Evolutionary conservation across 2,329 filamentous ascomycete genomes (phyloP).

Genomic region (Aspergillus sergii): DNA sequence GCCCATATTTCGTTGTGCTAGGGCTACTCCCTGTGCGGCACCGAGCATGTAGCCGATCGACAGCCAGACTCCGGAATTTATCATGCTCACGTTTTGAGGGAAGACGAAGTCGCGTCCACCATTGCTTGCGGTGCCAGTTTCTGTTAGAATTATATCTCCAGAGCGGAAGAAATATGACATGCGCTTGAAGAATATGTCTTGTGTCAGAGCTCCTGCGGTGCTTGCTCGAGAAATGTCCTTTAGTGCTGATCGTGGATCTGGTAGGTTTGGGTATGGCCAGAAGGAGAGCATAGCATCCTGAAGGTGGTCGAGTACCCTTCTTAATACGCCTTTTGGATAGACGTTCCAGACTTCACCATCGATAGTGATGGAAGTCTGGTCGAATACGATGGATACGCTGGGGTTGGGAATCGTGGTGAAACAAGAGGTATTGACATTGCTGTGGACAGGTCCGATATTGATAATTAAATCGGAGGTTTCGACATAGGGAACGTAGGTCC

Average conservation of each 20-base stretch:
- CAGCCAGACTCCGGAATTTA: conserved; percentile 59
- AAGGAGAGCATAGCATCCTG: background rate
- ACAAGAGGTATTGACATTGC: conserved; percentile 61
- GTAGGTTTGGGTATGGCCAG: background rate
- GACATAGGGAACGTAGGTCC: conserved; percentile 28
- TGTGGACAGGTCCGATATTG: conserved; percentile 35
- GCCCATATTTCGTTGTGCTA: conserved; percentile 48
- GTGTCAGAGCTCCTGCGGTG: background rate
- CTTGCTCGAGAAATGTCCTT: conserved; percentile 41
- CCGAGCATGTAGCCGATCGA: conserved; percentile 65
- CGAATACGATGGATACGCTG: conserved; percentile 78
- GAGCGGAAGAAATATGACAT: conserved; percentile 51
- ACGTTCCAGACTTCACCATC: conserved; percentile 78
- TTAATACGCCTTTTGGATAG: conserved; percentile 54
- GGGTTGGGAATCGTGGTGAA: conserved; percentile 80
- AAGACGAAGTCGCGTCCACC: conserved; percentile 56
- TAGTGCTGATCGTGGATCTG: background rate
- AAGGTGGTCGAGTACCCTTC: background rate
- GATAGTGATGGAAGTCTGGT: conserved; percentile 72
- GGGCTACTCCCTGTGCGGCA: conserved; percentile 57
- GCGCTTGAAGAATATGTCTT: conserved; percentile 54
- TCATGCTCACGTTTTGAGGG: conserved; percentile 50
- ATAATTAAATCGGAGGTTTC: conserved; percentile 42
- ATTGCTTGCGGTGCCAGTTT: conserved; percentile 61
- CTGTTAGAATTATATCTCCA: conserved; percentile 59